Evolutionary conservation across 192 early-diverging fungal species (phyloP), one percentile per base, ranked within the genome.

Genomic region (Linnemannia hyalina): DNA sequence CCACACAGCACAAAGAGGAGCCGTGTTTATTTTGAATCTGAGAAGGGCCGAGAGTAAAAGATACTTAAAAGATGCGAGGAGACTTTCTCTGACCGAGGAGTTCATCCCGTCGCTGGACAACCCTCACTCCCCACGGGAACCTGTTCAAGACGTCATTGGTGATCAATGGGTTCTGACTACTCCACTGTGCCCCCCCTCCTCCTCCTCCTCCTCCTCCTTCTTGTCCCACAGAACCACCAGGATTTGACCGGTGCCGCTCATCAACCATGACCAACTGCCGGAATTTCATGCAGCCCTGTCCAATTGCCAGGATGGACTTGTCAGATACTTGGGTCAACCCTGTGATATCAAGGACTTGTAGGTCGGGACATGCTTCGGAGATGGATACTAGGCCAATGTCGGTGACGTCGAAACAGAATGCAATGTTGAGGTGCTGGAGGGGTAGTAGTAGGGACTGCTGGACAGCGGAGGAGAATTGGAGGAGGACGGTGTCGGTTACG

Each of bases 341-440:
- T 3, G 78, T 69, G 65, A 86, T 77, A 75, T 86, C 84, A 4
- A 86, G 72, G 18, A 63, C 65, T 10, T 41, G 40, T 1, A 86
- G 52, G 6, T 75, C 36, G 0, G 65, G 63, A 55, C 79, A 81
- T n/a, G 9, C 7, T 26, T 20, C 4, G 22, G 80, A 65, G 22
- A 81, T 16, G 4, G 26, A 3, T 5, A 18, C 35, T 13, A 86
- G 23, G 0, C 84, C 84, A 1, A 49, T 44, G 49, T 86, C 78
- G 9, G 79, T 81, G 41, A 81, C 49, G 1, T 78, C 55, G 4
- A 41, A 44, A 42, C 84, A 86, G 41, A 73, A 36, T 5, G 78
- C 74, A 13, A 86, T 16, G 52, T 74, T 74, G 70, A 86, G 36
- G 22, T 10, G 4, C 32, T 49, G 68, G 0, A 86, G 40, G 0